Evolutionary conservation across 2,329 filamentous ascomycete species (phyloP).

Genomic region (Exophiala dermatitidis): DNA sequence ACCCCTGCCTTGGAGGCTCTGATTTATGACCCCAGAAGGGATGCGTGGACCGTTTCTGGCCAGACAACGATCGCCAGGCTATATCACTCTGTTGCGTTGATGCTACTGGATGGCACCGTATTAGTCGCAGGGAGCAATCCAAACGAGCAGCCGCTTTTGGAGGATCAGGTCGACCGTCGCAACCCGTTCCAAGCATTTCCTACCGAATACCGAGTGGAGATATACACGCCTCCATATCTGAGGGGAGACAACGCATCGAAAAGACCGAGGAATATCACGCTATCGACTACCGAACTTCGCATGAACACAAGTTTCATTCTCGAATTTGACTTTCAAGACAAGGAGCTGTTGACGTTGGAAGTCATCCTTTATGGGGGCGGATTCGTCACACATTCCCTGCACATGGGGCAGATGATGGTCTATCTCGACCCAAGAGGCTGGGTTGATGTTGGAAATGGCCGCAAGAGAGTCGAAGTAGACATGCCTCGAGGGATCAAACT

Average conservation of each 20-base stretch:
- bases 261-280: constrained; percentile 43
- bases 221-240: constrained; percentile 56
- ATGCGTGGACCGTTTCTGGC: constrained; percentile 44
- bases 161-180: constrained; percentile 33
- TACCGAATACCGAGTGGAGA: constrained; percentile 57
- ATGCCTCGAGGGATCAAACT: constrained; percentile 49
- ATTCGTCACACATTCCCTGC: constrained; percentile 54
- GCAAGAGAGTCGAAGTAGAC: constrained; percentile 44
- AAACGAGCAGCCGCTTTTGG: constrained; percentile 50
- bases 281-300: constrained; percentile 41
- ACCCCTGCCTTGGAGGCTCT: constrained; percentile 50
- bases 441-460: constrained; percentile 34
- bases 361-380: constrained; percentile 53
- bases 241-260: constrained; percentile 43
- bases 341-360: constrained; percentile 34
- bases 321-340: constrained; percentile 21
- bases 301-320: constrained; percentile 43
- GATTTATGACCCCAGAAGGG: constrained; percentile 51
- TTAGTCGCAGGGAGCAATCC: constrained; percentile 56
- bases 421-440: constrained; percentile 48
- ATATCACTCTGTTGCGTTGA: constrained; percentile 55
- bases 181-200: constrained; percentile 42
- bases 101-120: constrained; percentile 54
- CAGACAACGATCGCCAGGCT: constrained; percentile 43
- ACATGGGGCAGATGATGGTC: constrained; percentile 56